phyloP scores from a whole-genome alignment of 345 rosid species.

The Brassica carinata region DNA sequence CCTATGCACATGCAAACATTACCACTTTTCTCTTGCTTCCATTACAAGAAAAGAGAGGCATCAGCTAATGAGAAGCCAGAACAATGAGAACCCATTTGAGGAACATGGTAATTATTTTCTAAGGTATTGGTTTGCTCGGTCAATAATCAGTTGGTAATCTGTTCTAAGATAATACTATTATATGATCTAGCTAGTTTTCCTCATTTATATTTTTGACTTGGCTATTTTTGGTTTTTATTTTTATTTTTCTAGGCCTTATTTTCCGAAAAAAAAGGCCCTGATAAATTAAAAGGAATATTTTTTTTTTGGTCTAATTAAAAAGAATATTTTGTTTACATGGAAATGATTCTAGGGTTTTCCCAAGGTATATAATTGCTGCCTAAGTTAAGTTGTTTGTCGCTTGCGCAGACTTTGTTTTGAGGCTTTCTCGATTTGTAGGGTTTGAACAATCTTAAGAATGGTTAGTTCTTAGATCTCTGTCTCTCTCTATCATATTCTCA shows the following conservation, averaged over 20 bases:
- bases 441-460: background rate
- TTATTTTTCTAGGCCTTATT: background rate
- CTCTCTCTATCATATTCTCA: background rate
- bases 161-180: background rate
- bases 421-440: background rate
- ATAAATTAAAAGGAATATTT: background rate
- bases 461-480: background rate
- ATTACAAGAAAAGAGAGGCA: slow-evolving; percentile 59
- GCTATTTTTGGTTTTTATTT: background rate
- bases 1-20: background rate
- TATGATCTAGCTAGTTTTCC: background rate
- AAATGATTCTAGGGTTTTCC: slow-evolving; percentile 13
- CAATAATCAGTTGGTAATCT: background rate
- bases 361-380: slow-evolving; percentile 18
- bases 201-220: background rate
- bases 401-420: slow-evolving; percentile 10
- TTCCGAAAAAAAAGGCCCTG: background rate
- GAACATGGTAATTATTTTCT: slow-evolving; percentile 27
- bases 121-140: background rate
- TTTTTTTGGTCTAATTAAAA: background rate
- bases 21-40: background rate
- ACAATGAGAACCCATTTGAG: slow-evolving; percentile 20
- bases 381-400: slow-evolving; percentile 16
- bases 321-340: background rate
- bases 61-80: slow-evolving; percentile 52